These are phyloP conservation scores for Sporisorium iseilematis-ciliati DNA, from an alignment of 1,284 basidiomycete species.

Conservation along the genomic window DNA sequence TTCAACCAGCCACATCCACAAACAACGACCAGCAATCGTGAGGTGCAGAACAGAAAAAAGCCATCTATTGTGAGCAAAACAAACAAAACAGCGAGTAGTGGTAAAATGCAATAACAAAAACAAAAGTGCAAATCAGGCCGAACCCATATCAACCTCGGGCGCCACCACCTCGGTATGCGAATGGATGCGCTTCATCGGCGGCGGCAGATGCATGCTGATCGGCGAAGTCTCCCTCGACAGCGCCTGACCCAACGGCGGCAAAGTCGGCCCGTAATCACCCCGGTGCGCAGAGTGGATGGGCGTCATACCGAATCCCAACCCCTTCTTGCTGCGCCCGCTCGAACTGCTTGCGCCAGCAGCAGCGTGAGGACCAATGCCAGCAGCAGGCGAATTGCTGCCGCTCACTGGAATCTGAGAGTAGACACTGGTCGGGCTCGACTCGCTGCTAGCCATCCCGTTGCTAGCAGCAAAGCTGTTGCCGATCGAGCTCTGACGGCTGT, in stretches of 20 bases:
- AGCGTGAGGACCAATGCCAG: conserved; percentile 23
- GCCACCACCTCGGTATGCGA: conserved; percentile 26
- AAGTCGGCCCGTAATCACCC: conserved; percentile 29
- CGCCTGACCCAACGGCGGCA: conserved; percentile 47
- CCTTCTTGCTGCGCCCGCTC: conserved; percentile 25
- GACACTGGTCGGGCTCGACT: conserved; percentile 47
- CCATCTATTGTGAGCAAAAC: not conserved
- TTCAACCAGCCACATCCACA: no score
- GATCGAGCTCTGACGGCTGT: conserved; percentile 54
- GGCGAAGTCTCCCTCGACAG: conserved; percentile 42
- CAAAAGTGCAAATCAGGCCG: conserved; percentile 16
- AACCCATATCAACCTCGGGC: conserved; percentile 45
- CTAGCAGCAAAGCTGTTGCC: conserved; percentile 37
- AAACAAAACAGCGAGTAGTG: not conserved
- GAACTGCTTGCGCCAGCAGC: not conserved
- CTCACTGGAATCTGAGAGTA: conserved; percentile 44
- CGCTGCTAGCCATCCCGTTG: conserved; percentile 39
- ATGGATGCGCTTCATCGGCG: conserved; percentile 44
- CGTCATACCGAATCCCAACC: conserved; percentile 44
- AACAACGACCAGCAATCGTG: not conserved
- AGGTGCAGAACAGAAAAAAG: not conserved
- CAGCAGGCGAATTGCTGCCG: conserved; percentile 43
- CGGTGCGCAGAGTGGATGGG: conserved; percentile 46
- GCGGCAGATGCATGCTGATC: conserved; percentile 48
- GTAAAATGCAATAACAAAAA: not conserved